Evolutionary conservation across 2,329 filamentous ascomycete genomes (phyloP), one percentile per base, ranked within the genome.

Genomic region (Chrysoporthe deuterocubensis): DNA sequence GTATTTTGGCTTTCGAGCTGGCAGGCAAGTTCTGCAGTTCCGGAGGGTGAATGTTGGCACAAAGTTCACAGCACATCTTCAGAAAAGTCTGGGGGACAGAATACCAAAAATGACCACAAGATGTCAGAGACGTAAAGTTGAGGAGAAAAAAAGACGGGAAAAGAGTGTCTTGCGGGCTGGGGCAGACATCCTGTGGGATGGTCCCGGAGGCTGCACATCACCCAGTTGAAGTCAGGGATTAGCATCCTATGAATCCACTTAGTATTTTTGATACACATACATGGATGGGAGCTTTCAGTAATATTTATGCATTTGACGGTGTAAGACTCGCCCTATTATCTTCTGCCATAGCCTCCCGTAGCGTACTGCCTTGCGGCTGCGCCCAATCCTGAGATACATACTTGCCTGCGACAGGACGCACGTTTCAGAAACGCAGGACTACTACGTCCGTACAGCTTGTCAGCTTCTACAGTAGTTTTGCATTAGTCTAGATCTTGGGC

Each of bases 11-110:
- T 32, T 65, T 60, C 4, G 62, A 56, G 40, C 62, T 50, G n/a
- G 44, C n/a, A 32, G 56, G 34, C 9, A 65, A 16, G 21, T 54
- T 7, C 26, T 65, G 40, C 32, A 65, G 44, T n/a, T 65, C 64
- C 13, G 54, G 37, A 13, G 62, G 62, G 18, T 42, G 62, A 5
- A 65, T 32, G 26, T 65, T 65, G 14, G 54, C 48, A 21, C 64
- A 66, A 44, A 52, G 32, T 61, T 26, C 21, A 46, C 57, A 66
- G 56, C 44, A 16, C 64, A 66, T 61, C 1, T 37, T 66, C 16
- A 11, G 4, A 26, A 6, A 32, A 14, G 3, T 34, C 50, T 16
- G 2, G 21, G 3, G 11, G 5, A 6, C 13, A 52, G 3, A 14
- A 11, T 13, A 26, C 2, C 14, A 6, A 37, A 18, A 3, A 18